A percentile compares a stretch with the other conserved stretches of the same genome.
Conservation (phyloP, 1,284 basidiomycete genomes). For the Heterobasidion occidentale region DNA sequence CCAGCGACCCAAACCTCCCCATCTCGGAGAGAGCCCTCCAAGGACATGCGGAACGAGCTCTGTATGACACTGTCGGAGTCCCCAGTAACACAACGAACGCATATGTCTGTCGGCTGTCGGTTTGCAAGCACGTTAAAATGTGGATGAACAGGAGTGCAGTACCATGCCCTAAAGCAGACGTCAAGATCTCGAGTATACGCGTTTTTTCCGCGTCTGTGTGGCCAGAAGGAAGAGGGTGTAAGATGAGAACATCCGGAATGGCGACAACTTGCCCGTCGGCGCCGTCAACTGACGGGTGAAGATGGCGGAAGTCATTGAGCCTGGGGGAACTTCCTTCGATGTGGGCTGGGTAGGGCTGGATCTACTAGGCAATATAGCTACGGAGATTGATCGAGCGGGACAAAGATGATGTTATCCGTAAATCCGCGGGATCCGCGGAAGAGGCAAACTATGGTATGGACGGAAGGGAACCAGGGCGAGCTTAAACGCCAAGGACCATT, state of each 20-base stretch:
- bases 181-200: conserved; percentile 2
- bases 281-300: conserved; percentile 1
- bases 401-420: neutral
- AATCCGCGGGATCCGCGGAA: neutral
- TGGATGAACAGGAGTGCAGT: neutral
- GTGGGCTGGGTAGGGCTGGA: neutral
- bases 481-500: neutral
- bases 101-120: neutral
- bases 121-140: too few species aligned
- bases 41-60: neutral
- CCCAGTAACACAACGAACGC: conserved; percentile 1
- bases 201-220: conserved; percentile 1
- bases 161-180: conserved; percentile 1
- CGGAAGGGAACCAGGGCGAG: neutral
- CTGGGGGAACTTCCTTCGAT: neutral
- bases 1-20: conserved; percentile 8
- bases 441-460: neutral
- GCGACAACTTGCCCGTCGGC: conserved; percentile 1
- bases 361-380: neutral
- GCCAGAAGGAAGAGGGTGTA: neutral
- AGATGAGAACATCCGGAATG: neutral
- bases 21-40: conserved; percentile 1
- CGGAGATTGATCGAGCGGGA: neutral
- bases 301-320: neutral
- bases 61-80: neutral